Evolutionary conservation across 2,329 filamentous ascomycete species (phyloP).

Genomic region (Colletotrichum phormii): DNA sequence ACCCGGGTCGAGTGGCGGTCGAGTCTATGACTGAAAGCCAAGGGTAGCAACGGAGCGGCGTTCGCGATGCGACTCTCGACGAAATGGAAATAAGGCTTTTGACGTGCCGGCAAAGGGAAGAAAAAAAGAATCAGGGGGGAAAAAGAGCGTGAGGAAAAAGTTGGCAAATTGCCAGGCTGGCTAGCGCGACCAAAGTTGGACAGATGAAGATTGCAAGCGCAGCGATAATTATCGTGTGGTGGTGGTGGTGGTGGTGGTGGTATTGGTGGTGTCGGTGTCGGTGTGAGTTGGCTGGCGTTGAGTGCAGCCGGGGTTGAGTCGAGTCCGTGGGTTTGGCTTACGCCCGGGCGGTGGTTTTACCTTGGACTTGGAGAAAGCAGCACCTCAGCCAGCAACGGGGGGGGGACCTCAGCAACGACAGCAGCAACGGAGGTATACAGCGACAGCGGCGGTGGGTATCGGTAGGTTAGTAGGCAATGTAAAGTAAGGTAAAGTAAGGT

Average conservation of each 20-base stretch:
- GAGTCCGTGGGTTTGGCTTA: conserved; percentile 15
- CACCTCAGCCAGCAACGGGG: not conserved
- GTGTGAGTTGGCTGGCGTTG: conserved; percentile 37
- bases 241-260: not conserved
- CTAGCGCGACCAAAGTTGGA: conserved; percentile 27
- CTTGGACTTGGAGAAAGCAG: not conserved
- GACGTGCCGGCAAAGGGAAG: not conserved
- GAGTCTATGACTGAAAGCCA: not conserved
- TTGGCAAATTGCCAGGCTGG: conserved; percentile 29
- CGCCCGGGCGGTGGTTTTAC: no score
- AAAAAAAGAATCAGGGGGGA: conserved; percentile 16
- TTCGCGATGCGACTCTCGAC: conserved; percentile 18
- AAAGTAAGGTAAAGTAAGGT: not conserved
- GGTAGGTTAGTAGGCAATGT: not conserved
- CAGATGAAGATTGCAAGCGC: conserved; percentile 24
- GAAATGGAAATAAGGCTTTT: not conserved
- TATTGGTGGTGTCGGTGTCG: conserved; percentile 12
- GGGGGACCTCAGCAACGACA: not conserved
- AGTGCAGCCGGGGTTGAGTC: conserved; percentile 24
- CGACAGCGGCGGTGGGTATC: not conserved
- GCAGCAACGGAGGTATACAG: not conserved
- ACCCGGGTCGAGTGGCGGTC: conserved; percentile 5
- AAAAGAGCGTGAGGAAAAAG: conserved; percentile 34
- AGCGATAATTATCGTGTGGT: conserved; percentile 15
- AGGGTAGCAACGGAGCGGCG: not conserved